Base-by-base conservation (phyloP, 73 alveolate species). In the Paramecium primaurelia region DNA sequence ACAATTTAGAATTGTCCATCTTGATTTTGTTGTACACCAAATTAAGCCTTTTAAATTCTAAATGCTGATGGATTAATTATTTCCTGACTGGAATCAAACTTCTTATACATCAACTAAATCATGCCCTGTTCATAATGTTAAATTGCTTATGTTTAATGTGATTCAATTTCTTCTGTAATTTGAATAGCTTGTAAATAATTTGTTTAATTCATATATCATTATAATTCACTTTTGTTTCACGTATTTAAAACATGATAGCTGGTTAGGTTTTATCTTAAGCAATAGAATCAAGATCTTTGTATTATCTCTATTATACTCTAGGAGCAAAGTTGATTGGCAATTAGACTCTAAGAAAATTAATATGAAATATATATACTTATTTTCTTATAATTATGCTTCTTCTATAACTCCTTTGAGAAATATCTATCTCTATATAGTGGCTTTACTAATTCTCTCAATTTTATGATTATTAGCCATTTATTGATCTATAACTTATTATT, bases 211-310 rank as follows among this genome's bases (percentile, higher is more conserved):
- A 75, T 38, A 80, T 80, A 80, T 80, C 91, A 80, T 80, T 80
- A 47, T 80, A 80, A 80, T 80, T 80, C 44, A 80, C 91, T 80
- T 80, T 80, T 16, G 91, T 44, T 80, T 80, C 91, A 25, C 91
- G 47, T 0, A 49, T 20, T 80, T 80, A 47, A 45, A 42, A 38
- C 75, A 80, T 44, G 14, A 80, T 80, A 38, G 91, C 25, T 26
- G 71, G 91, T 44, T 80, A 36, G 3, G 91, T 80, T 36, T 80
- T 80, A 25, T 80, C 91, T 49, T 80, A 47, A 7, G 91, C 91
- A 45, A 80, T 80, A 1, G 64, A 32, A 45, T 80, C 91, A 22
- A 80, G 47, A 47, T 80, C 91, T 47, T 80, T 80, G 18, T 80
- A 80, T 8, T 22, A 12, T 80, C 73, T 80, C 26, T 42, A 45